Percentiles rank a stretch among this genome's conserved stretches.
phyloP scores from a whole-genome alignment of 495 filamentous ascomycete genomes.

The Lophiotrema nucula region DNA sequence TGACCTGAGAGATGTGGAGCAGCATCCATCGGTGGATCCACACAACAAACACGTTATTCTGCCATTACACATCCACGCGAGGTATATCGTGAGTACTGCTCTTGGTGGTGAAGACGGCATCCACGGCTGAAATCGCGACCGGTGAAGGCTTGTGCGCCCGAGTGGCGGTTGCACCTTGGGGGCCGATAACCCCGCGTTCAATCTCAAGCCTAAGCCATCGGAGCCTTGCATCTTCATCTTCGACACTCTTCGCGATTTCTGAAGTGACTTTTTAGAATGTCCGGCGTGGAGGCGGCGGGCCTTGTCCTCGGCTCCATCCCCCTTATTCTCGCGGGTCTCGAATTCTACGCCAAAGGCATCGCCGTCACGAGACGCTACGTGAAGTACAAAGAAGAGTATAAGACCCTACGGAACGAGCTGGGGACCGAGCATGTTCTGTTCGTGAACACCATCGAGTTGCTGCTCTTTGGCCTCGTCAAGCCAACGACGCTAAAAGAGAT shows the following conservation, averaged over 20 bases:
- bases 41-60: background rate
- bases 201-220: background rate
- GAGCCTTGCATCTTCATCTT: background rate
- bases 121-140: too few relatives aligned
- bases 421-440: constrained; percentile 8
- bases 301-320: constrained; percentile 42
- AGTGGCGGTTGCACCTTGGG: background rate
- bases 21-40: constrained; percentile 1
- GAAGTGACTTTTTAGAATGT: constrained; percentile 17
- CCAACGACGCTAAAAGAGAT: constrained; percentile 25
- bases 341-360: constrained; percentile 39
- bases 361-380: constrained; percentile 16
- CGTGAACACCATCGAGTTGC: constrained; percentile 11
- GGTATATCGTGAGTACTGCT: too few relatives aligned
- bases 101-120: too few relatives aligned
- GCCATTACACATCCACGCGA: too few relatives aligned
- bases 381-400: constrained; percentile 15
- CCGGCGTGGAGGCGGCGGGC: constrained; percentile 41
- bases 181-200: background rate
- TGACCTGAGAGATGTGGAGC: background rate
- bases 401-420: constrained; percentile 11
- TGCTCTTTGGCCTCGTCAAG: constrained; percentile 10
- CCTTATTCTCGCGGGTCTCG: constrained; percentile 35
- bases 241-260: background rate
- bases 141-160: background rate